Conservation (phyloP, 257 asterid species). For the Capsicum baccatum region DNA sequence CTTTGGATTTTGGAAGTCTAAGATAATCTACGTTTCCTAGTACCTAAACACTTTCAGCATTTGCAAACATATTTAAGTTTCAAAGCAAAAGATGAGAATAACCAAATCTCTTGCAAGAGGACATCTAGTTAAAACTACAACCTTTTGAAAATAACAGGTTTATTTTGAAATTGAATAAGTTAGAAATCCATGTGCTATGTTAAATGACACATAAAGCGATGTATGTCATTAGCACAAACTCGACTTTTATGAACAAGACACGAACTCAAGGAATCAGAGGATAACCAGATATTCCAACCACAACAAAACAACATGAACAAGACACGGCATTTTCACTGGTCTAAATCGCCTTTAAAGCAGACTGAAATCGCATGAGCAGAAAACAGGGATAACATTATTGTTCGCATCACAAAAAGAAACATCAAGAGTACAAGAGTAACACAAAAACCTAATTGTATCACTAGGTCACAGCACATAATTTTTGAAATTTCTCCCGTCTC, state of each 20-base stretch:
- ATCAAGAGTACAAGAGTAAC: neutral
- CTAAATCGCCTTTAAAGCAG: neutral
- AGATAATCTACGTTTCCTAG: neutral
- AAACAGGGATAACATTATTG: neutral
- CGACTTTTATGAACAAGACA: neutral
- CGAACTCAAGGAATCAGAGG: neutral
- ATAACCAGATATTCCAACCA: neutral
- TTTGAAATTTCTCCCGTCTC: slow-evolving; percentile 22
- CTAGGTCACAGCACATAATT: neutral
- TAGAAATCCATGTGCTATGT: neutral
- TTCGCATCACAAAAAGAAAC: neutral
- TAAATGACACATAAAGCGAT: neutral
- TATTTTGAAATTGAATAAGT: neutral
- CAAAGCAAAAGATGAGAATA: slow-evolving; percentile 1
- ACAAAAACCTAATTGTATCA: neutral
- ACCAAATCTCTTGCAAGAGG: neutral
- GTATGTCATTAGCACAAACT: neutral
- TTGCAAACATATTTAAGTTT: neutral
- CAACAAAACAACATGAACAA: neutral
- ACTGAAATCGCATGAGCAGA: neutral
- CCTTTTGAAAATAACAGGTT: neutral
- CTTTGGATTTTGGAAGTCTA: neutral
- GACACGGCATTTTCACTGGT: neutral
- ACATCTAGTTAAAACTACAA: neutral
- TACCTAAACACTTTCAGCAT: neutral